phyloP scores from a whole-genome alignment of 495 filamentous ascomycete species.

The Bathelium albidoporum region DNA sequence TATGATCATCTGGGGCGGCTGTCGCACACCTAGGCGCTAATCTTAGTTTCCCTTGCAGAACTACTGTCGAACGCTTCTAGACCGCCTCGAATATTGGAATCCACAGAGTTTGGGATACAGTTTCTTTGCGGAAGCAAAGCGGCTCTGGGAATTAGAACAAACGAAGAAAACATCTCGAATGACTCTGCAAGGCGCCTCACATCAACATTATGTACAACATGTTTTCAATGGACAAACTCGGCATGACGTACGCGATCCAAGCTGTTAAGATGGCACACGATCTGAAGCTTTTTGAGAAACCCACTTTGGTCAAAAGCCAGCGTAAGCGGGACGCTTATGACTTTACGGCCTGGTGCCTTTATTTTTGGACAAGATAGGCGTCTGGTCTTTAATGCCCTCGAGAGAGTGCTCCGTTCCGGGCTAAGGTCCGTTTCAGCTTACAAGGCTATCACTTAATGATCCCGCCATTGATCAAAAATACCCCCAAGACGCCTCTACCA shows the following conservation, averaged over 20 bases:
- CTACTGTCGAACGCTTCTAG: not conserved
- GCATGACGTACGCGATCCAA: not conserved
- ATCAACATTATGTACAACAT: not conserved
- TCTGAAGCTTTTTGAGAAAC: not conserved
- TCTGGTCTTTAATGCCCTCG: not conserved
- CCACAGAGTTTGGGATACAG: constrained; percentile 3
- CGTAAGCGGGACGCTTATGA: not conserved
- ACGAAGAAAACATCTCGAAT: not conserved
- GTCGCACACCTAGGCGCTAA: not conserved
- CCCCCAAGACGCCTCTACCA: not conserved
- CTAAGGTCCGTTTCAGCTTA: not conserved
- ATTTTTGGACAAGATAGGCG: not conserved
- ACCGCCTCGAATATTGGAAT: constrained; percentile 8
- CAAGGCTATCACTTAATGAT: not conserved
- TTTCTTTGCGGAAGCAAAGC: constrained; percentile 2
- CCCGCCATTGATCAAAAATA: not conserved
- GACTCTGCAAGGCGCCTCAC: not conserved
- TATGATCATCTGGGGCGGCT: not conserved
- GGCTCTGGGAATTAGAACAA: constrained; percentile 1
- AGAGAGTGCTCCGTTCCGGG: not conserved
- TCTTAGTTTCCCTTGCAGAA: not conserved
- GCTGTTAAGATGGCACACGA: constrained; percentile 2
- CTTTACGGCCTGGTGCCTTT: constrained; percentile 2
- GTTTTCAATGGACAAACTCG: not conserved
- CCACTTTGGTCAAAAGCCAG: not conserved